Evolutionary conservation across 495 filamentous ascomycete species (phyloP).

Genomic region (Penicillium maclennaniae): DNA sequence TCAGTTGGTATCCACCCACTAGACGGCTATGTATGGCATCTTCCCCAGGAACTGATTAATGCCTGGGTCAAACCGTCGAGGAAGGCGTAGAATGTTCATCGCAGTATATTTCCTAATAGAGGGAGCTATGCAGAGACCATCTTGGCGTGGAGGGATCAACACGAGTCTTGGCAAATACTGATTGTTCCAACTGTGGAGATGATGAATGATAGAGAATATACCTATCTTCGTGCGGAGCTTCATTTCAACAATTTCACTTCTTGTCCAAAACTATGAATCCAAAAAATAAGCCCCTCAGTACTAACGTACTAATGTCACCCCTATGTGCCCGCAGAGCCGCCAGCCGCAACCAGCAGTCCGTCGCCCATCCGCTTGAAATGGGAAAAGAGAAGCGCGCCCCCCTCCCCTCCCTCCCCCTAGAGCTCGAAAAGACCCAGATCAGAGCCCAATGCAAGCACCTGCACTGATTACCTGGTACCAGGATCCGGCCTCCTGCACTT

Average conservation of each 20-base stretch:
- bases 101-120: not conserved
- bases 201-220: not conserved
- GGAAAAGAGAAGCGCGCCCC: not conserved
- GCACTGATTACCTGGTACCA: conserved; percentile 11
- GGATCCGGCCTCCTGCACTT: conserved; percentile 6
- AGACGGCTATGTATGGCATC: not conserved
- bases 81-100: too few species aligned
- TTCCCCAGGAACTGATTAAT: not conserved
- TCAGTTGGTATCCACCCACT: not conserved
- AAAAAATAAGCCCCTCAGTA: too few species aligned
- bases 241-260: too few species aligned
- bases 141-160: not conserved
- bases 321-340: too few species aligned
- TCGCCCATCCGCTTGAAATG: not conserved
- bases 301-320: too few species aligned
- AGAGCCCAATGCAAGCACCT: conserved; percentile 12
- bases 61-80: not conserved
- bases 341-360: not conserved
- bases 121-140: not conserved
- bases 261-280: too few species aligned
- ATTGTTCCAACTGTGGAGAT: not conserved
- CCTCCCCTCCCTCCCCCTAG: too few species aligned
- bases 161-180: not conserved
- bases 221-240: not conserved
- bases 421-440: not conserved